These are phyloP conservation scores for Tolypocladium paradoxum DNA, from an alignment of 2,329 filamentous ascomycete genomes.

Conservation along the genomic window DNA sequence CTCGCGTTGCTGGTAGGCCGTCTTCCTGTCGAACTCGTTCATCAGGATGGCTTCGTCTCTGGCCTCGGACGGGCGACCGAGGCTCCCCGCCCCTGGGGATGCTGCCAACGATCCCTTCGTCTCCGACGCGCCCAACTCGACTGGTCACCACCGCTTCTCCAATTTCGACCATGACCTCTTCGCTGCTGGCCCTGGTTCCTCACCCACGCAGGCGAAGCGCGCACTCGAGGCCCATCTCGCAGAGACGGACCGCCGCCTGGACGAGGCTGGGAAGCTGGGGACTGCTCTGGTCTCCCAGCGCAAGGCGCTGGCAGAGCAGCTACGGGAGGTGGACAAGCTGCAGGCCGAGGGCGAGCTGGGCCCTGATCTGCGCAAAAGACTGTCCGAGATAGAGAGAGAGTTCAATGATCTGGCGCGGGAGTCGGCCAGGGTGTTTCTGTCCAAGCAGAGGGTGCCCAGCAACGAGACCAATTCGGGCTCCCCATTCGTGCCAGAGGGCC, in stretches of 20 bases:
- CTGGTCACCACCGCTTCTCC: constrained; percentile 60
- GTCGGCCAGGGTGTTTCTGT: constrained; percentile 77
- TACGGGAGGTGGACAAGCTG: constrained; percentile 75
- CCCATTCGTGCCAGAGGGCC: constrained; percentile 41
- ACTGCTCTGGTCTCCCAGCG: constrained; percentile 81
- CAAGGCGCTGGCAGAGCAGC: constrained; percentile 66
- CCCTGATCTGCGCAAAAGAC: constrained; percentile 69
- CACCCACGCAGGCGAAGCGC: constrained; percentile 76
- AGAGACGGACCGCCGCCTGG: constrained; percentile 83
- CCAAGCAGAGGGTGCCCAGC: constrained; percentile 70
- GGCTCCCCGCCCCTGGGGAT: constrained; percentile 25
- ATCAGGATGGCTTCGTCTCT: constrained; percentile 31
- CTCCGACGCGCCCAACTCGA: constrained; percentile 30
- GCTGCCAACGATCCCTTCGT: constrained; percentile 47
- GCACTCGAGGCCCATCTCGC: constrained; percentile 84
- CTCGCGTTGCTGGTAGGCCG: not conserved
- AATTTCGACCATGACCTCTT: constrained; percentile 75
- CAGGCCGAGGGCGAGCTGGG: constrained; percentile 68
- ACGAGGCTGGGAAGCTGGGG: constrained; percentile 83
- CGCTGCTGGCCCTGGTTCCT: constrained; percentile 63
- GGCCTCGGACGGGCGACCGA: constrained; percentile 27
- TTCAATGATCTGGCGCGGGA: constrained; percentile 91
- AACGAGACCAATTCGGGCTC: constrained; percentile 46
- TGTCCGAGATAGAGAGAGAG: constrained; percentile 83
- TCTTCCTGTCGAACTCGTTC: constrained; percentile 3